Percentiles rank a stretch among this genome's conserved stretches.
Evolutionary conservation across 2,329 filamentous ascomycete genomes (phyloP).

Genomic region (Tolypocladium inflatum): DNA sequence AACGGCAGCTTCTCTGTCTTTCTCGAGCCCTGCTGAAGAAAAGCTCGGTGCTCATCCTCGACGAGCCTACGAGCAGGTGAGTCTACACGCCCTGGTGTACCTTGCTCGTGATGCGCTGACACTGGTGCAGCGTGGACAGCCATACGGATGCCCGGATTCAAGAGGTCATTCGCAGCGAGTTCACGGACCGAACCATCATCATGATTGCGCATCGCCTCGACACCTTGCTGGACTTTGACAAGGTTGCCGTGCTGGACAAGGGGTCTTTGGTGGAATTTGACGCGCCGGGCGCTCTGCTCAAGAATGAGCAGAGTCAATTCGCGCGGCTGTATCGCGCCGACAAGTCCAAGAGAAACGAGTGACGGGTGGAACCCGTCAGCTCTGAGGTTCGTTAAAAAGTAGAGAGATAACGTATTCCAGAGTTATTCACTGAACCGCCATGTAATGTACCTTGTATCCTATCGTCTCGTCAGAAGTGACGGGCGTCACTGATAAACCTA

Average conservation of each 20-base stretch:
- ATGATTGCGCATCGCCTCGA: constrained; percentile 24
- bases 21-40: constrained; percentile 32
- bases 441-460: too few species aligned
- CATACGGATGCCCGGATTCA: constrained; percentile 19
- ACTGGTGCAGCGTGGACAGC: constrained; percentile 14
- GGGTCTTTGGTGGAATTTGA: constrained; percentile 20
- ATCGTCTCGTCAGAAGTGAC: too few species aligned
- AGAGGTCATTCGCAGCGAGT: constrained; percentile 18
- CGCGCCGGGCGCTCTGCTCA: constrained; percentile 12
- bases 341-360: constrained; percentile 8
- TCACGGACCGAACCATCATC: constrained; percentile 19
- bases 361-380: too few species aligned
- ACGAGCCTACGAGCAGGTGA: constrained; percentile 22
- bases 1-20: constrained; percentile 38
- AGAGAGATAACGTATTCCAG: too few species aligned
- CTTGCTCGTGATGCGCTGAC: constrained; percentile 1
- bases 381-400: too few species aligned
- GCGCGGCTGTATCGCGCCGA: constrained; percentile 13
- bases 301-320: constrained; percentile 11
- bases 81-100: not conserved
- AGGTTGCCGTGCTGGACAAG: constrained; percentile 19
- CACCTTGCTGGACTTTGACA: constrained; percentile 23
- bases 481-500: too few species aligned
- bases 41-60: constrained; percentile 28
- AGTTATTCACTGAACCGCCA: too few species aligned